Evolutionary conservation across 768 basidiomycete genomes (phyloP).

Genomic region (Mycena rosella): DNA sequence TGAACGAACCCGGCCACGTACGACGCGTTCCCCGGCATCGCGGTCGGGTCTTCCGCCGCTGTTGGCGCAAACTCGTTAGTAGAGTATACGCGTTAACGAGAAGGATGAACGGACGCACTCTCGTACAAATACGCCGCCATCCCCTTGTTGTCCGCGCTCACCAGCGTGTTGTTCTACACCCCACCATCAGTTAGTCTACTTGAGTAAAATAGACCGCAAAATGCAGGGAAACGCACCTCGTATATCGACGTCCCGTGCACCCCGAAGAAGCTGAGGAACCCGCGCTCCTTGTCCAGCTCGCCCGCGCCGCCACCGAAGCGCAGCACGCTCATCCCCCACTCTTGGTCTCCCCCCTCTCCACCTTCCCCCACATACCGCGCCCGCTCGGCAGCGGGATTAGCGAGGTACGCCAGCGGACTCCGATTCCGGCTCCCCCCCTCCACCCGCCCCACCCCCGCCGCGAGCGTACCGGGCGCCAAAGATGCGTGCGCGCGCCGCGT

Average conservation of each 20-base stretch:
- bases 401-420: slow-evolving; percentile 80
- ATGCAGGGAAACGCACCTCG: slow-evolving; percentile 56
- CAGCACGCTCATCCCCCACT: slow-evolving; percentile 78
- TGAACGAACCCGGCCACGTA: slow-evolving; percentile 86
- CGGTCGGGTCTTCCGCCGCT: slow-evolving; percentile 73
- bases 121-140: slow-evolving; percentile 89
- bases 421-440: slow-evolving; percentile 79
- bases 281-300: slow-evolving; percentile 48
- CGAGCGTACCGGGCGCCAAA: slow-evolving; percentile 72
- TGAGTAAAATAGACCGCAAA: neutral
- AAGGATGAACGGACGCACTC: slow-evolving; percentile 51
- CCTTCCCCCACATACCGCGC: slow-evolving; percentile 66
- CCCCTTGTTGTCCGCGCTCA: slow-evolving; percentile 87
- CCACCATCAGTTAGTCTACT: neutral
- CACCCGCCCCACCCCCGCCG: slow-evolving; percentile 76
- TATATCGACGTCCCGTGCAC: slow-evolving; percentile 89
- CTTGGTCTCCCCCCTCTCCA: slow-evolving; percentile 61
- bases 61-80: neutral
- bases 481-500: slow-evolving; percentile 75
- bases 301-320: slow-evolving; percentile 55
- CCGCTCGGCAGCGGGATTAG: slow-evolving; percentile 79
- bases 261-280: slow-evolving; percentile 81
- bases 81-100: no score
- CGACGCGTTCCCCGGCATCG: slow-evolving; percentile 75
- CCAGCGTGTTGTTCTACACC: slow-evolving; percentile 79